Conservation (phyloP, 1,284 basidiomycete genomes). For the Moniliella sp. region DNA sequence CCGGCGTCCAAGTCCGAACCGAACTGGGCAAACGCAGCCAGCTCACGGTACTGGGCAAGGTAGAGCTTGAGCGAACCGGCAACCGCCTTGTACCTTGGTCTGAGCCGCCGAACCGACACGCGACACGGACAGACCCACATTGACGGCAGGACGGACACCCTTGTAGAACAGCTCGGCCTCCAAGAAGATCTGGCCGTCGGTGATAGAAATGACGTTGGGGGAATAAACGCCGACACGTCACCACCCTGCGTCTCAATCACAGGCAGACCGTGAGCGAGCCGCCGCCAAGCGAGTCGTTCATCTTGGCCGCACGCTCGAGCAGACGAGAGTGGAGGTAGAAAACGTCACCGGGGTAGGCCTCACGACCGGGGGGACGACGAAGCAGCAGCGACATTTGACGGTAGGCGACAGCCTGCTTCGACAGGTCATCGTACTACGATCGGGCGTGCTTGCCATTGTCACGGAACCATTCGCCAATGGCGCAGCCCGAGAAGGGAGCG, state of each 20-base stretch:
- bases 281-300: conserved; percentile 91
- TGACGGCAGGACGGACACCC: conserved; percentile 94
- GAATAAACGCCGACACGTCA: conserved; percentile 69
- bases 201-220: conserved; percentile 33
- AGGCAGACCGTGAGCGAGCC: conserved; percentile 89
- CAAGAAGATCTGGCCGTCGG: conserved; percentile 32
- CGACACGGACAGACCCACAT: conserved; percentile 98
- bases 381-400: conserved; percentile 99
- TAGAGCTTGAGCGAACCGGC: conserved; percentile 98
- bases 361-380: conserved; percentile 97
- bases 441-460: conserved; percentile 90
- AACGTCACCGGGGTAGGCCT: conserved; percentile 98
- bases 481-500: conserved; percentile 96
- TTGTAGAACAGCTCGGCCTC: conserved; percentile 66
- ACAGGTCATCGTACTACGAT: conserved; percentile 97
- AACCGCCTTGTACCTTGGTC: conserved; percentile 75
- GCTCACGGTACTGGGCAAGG: conserved; percentile 99
- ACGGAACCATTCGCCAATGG: conserved; percentile 99
- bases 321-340: conserved; percentile 99
- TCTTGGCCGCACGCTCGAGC: conserved; percentile 97
- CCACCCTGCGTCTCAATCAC: conserved; percentile 99
- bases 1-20: conserved; percentile 98
- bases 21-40: conserved; percentile 96
- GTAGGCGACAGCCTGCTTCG: conserved; percentile 98
- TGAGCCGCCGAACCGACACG: conserved; percentile 98